These are phyloP conservation scores for Colletotrichum orchidophilum DNA, from an alignment of 2,329 filamentous ascomycete genomes.

Conservation along the genomic window DNA sequence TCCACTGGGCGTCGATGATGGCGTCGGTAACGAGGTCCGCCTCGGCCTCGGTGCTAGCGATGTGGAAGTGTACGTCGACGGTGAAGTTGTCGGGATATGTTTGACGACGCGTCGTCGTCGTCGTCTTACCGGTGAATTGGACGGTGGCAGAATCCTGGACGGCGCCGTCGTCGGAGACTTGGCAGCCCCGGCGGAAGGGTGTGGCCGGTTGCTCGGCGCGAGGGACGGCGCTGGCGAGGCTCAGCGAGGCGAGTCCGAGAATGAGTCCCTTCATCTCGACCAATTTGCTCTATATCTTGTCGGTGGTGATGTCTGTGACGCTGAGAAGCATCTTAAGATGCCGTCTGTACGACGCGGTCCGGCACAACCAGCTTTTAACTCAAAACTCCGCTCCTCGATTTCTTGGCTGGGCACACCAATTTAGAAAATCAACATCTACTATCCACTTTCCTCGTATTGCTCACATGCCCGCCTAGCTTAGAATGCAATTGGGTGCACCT, in stretches of 20 bases:
- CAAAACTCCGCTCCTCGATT: not conserved
- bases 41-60: slow-evolving; percentile 39
- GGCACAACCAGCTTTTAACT: not conserved
- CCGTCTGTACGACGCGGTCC: not conserved
- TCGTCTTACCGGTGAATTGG: not conserved
- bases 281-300: not conserved
- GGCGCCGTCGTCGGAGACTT: slow-evolving; percentile 24
- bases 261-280: slow-evolving; percentile 9
- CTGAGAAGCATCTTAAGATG: not conserved
- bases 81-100: slow-evolving; percentile 36
- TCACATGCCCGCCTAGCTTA: not conserved
- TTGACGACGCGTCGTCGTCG: slow-evolving; percentile 1
- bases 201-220: not conserved
- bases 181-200: slow-evolving; percentile 16
- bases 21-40: slow-evolving; percentile 33
- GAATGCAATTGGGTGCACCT: slow-evolving; percentile 18
- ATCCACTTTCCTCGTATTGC: slow-evolving; percentile 31
- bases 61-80: slow-evolving; percentile 40
- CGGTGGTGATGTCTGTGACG: not conserved
- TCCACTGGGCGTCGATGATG: slow-evolving; percentile 36
- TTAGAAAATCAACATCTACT: not conserved
- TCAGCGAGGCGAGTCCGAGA: slow-evolving; percentile 13
- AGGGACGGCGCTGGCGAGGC: slow-evolving; percentile 4
- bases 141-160: not conserved
- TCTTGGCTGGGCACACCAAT: slow-evolving; percentile 4